These are phyloP conservation scores for Thyridium curvatum DNA, from an alignment of 2,329 filamentous ascomycete species.

Conservation along the genomic window DNA sequence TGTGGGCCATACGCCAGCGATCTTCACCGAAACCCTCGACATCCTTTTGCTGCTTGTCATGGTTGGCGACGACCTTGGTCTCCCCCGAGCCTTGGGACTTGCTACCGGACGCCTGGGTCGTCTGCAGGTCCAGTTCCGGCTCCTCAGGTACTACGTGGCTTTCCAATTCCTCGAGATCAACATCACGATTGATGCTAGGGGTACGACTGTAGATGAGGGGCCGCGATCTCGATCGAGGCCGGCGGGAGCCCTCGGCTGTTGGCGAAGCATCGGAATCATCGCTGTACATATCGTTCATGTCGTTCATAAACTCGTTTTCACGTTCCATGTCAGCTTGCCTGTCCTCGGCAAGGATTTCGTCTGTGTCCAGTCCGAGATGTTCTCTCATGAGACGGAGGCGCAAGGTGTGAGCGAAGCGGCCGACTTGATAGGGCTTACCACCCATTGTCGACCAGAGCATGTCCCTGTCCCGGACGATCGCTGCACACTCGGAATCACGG, in stretches of 20 bases:
- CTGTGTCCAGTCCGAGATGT: conserved; percentile 91
- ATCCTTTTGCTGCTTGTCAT: conserved; percentile 62
- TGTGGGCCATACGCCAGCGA: conserved; percentile 61
- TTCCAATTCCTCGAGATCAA: conserved; percentile 29
- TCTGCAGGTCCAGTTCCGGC: conserved; percentile 44
- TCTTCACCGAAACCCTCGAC: conserved; percentile 74
- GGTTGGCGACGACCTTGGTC: conserved; percentile 52
- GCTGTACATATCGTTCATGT: conserved; percentile 58
- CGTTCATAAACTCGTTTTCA: conserved; percentile 41
- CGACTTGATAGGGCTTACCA: conserved; percentile 81
- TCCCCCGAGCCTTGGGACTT: conserved; percentile 33
- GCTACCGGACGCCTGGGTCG: conserved; percentile 7
- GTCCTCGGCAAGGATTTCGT: conserved; percentile 79
- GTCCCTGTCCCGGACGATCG: conserved; percentile 85
- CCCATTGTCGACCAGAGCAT: conserved; percentile 91
- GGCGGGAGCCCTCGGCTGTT: conserved; percentile 10
- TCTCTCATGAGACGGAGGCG: conserved; percentile 94
- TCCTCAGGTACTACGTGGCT: conserved; percentile 12
- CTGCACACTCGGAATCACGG: conserved; percentile 86
- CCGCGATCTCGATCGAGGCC: neutral
- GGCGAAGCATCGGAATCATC: conserved; percentile 31
- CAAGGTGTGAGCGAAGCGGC: conserved; percentile 86
- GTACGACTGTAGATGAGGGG: conserved; percentile 21
- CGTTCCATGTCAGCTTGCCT: conserved; percentile 60
- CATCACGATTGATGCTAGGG: conserved; percentile 71